A percentile compares a stretch with the other conserved stretches of the same genome.
Conservation (phyloP, 257 asterid genomes). For the Marsdenia floribunda region DNA sequence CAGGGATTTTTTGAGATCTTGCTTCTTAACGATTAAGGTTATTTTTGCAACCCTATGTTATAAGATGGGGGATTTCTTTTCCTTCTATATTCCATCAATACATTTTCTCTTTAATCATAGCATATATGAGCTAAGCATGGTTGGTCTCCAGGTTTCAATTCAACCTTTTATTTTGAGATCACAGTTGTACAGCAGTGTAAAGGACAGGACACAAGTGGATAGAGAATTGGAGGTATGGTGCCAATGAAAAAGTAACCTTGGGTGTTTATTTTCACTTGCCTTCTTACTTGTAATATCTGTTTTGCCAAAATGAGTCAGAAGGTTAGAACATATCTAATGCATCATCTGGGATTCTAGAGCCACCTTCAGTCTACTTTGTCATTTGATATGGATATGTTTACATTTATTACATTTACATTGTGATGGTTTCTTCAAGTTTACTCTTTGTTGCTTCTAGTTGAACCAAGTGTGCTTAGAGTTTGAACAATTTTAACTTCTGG, state of each 20-base stretch:
- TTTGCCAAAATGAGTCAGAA: not conserved
- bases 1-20: not conserved
- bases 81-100: not conserved
- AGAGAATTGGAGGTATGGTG: slow-evolving; percentile 80
- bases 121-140: slow-evolving; percentile 3
- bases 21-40: not conserved
- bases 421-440: not conserved
- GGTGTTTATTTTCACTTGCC: not conserved
- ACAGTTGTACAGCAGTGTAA: slow-evolving; percentile 89
- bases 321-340: not conserved
- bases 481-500: not conserved
- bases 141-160: slow-evolving; percentile 55
- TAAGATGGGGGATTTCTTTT: not conserved
- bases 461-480: not conserved
- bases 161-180: slow-evolving; percentile 77
- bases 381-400: not conserved
- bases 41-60: not conserved
- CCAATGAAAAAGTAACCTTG: not conserved
- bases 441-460: not conserved
- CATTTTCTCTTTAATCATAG: not conserved
- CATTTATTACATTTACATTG: not conserved
- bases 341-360: not conserved
- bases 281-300: not conserved
- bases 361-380: not conserved
- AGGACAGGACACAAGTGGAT: slow-evolving; percentile 94